Conservation (phyloP, 495 filamentous ascomycete genomes). For the Penicillium parvum region DNA sequence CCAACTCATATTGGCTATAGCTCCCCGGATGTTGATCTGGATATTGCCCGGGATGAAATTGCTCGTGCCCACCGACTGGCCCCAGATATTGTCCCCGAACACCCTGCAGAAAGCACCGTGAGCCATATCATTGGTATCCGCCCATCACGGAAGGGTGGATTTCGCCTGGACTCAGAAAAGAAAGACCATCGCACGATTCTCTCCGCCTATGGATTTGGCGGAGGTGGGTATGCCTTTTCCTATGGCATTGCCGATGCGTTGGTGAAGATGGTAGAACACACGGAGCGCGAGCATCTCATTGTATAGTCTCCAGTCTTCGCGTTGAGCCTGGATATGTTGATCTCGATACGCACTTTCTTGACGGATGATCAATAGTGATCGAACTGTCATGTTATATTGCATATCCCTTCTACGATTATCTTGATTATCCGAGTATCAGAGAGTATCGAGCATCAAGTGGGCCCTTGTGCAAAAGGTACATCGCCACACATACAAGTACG, state of each 20-base stretch:
- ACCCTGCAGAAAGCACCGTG: constrained; percentile 26
- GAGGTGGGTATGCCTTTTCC: constrained; percentile 43
- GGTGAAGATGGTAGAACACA: constrained; percentile 35
- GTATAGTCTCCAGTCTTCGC: not conserved
- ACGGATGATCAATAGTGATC: too few species aligned
- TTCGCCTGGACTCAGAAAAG: constrained; percentile 35
- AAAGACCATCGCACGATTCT: constrained; percentile 25
- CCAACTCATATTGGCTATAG: constrained; percentile 5
- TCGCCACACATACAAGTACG: too few species aligned
- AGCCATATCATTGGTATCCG: constrained; percentile 42
- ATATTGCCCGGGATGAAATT: constrained; percentile 40
- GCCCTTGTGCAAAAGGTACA: too few species aligned
- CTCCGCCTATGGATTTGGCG: constrained; percentile 43
- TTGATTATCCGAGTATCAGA: too few species aligned
- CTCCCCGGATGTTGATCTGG: constrained; percentile 35
- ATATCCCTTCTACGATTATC: too few species aligned
- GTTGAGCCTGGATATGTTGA: not conserved
- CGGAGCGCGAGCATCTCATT: constrained; percentile 35
- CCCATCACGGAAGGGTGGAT: constrained; percentile 35
- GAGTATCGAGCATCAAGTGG: too few species aligned
- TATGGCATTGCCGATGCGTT: constrained; percentile 40
- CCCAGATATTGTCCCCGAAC: constrained; percentile 35
- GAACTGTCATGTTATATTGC: too few species aligned
- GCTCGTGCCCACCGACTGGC: constrained; percentile 38
- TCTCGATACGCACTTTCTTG: too few species aligned